Evolutionary conservation across 495 filamentous ascomycete genomes (phyloP).

Genomic region (Glarea lozoyensis): DNA sequence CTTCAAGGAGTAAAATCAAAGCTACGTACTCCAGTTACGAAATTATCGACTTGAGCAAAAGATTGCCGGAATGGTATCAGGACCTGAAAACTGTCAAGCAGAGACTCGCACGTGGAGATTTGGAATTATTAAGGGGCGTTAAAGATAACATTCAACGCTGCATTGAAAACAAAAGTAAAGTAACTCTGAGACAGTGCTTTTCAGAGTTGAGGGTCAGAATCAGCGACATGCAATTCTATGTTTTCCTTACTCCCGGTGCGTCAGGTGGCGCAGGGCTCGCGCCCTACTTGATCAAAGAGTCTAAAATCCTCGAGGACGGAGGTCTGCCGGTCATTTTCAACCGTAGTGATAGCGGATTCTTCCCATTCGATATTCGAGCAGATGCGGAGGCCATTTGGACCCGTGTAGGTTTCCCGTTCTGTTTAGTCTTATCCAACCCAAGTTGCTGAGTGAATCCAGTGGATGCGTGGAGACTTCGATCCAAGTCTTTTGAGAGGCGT

Average conservation of each 20-base stretch:
- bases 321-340: conserved; percentile 30
- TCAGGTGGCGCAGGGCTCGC: background rate
- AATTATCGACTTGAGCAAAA: background rate
- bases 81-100: background rate
- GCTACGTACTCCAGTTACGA: background rate
- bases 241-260: conserved; percentile 15
- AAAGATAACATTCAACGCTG: conserved; percentile 1
- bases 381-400: conserved; percentile 26
- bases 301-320: conserved; percentile 27
- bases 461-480: conserved; percentile 30
- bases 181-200: conserved; percentile 1
- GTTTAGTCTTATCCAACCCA: no score
- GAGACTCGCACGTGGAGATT: background rate
- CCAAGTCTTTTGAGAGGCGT: conserved; percentile 42
- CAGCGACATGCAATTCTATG: conserved; percentile 26
- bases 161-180: background rate
- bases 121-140: background rate
- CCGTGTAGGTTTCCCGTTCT: no score
- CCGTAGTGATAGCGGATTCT: conserved; percentile 6
- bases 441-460: no score
- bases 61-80: conserved; percentile 2
- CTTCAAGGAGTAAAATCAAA: background rate
- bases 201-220: conserved; percentile 17
- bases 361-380: conserved; percentile 32
- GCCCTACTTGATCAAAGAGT: conserved; percentile 21